A percentile compares a stretch with the other conserved stretches of the same genome.
Conservation (phyloP, 2,329 filamentous ascomycete genomes). For the Endothia cerciana region DNA sequence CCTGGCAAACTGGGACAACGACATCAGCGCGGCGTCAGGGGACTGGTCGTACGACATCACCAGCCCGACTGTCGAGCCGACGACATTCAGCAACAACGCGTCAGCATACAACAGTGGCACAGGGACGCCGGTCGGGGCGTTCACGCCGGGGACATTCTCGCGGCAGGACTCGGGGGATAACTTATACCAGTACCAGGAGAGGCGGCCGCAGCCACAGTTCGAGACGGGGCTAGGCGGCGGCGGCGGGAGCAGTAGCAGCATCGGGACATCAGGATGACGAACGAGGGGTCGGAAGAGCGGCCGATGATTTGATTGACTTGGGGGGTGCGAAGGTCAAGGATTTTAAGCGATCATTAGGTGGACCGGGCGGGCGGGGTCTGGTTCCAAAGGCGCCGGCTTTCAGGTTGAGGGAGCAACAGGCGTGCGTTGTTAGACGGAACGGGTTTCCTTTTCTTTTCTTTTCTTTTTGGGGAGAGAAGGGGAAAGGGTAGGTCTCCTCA, state of each 20-base stretch:
- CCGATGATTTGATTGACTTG: neutral
- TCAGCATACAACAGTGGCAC: constrained; percentile 26
- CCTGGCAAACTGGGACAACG: constrained; percentile 18
- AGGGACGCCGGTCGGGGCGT: constrained; percentile 21
- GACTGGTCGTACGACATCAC: constrained; percentile 29
- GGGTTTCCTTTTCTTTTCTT: neutral
- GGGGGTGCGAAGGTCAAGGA: too few species aligned
- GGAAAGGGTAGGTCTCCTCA: neutral
- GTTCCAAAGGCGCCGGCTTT: neutral
- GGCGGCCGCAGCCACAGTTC: constrained; percentile 17
- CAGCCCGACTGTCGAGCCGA: constrained; percentile 23
- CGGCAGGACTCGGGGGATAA: constrained; percentile 24
- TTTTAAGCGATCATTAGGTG: neutral
- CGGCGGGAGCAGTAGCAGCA: constrained; percentile 20
- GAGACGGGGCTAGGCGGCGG: neutral
- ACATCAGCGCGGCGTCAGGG: constrained; percentile 15
- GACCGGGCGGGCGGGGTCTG: neutral
- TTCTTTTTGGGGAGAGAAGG: neutral
- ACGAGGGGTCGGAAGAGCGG: constrained; percentile 1
- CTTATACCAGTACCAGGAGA: constrained; percentile 25
- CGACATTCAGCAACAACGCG: constrained; percentile 21
- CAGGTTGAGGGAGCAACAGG: neutral
- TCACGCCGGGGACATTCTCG: constrained; percentile 19
- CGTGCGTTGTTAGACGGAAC: neutral
- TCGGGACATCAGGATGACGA: constrained; percentile 20